These are phyloP conservation scores for Colletotrichum brevisporum DNA, from an alignment of 2,329 filamentous ascomycete species.

Conservation along the genomic window DNA sequence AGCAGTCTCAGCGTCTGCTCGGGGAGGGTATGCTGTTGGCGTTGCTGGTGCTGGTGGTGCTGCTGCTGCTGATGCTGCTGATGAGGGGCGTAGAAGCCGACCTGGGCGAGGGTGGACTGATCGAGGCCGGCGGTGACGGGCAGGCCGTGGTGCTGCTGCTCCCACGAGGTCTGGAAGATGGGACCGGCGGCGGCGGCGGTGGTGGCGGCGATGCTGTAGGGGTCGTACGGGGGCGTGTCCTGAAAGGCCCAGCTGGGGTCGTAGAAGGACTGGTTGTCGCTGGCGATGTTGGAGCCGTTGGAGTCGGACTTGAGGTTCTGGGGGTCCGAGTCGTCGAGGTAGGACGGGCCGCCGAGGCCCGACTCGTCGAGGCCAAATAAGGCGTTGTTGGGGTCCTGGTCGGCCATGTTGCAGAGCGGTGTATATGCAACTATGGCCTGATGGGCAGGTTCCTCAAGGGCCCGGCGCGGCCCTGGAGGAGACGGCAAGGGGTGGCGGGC, in stretches of 20 bases:
- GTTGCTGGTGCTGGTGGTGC: conserved; percentile 43
- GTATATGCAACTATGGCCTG: conserved; percentile 44
- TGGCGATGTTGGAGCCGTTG: conserved; percentile 41
- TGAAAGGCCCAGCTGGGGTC: conserved; percentile 64
- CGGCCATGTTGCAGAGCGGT: conserved; percentile 51
- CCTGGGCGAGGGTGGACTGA: conserved; percentile 53
- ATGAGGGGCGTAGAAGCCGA: conserved; percentile 51
- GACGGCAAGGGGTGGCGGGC: conserved; percentile 21
- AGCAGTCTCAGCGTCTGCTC: conserved; percentile 50
- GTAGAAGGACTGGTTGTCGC: conserved; percentile 47
- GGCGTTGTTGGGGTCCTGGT: conserved; percentile 56
- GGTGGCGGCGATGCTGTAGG: conserved; percentile 54
- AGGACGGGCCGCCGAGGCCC: conserved; percentile 49
- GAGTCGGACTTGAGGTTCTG: conserved; percentile 40
- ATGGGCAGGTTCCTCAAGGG: conserved; percentile 40
- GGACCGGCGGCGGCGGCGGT: conserved; percentile 50
- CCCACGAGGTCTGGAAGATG: conserved; percentile 52
- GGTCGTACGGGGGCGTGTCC: conserved; percentile 63
- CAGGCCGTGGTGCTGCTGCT: conserved; percentile 45
- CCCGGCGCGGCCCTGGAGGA: conserved; percentile 21
- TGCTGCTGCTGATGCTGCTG: conserved; percentile 42
- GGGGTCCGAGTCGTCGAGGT: conserved; percentile 50
- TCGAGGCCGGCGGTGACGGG: conserved; percentile 51
- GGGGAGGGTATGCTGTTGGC: conserved; percentile 36
- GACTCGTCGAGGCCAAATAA: conserved; percentile 62